A percentile compares a stretch with the other conserved stretches of the same genome.
Conservation (phyloP, 129 eudicot species). For the Artemisia annua region DNA sequence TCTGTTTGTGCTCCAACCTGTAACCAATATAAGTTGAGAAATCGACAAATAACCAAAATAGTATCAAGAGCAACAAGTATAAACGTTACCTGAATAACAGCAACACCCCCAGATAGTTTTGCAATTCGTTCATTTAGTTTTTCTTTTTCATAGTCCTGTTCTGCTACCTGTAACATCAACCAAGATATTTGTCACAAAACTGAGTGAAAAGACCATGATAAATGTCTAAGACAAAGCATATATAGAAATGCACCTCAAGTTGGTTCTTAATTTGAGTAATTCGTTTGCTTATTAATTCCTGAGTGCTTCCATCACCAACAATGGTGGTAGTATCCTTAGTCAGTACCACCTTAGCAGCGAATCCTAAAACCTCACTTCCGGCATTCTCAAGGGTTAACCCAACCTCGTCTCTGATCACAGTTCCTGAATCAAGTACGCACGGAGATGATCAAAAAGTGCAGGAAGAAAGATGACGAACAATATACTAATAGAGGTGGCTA, state of each 20-base stretch:
- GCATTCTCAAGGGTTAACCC: conserved; percentile 53
- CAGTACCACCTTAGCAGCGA: conserved; percentile 57
- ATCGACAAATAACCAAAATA: neutral
- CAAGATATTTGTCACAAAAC: conserved; percentile 1
- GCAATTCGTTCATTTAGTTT: conserved; percentile 65
- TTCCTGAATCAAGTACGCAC: conserved; percentile 25
- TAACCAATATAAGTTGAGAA: neutral
- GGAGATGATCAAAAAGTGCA: neutral
- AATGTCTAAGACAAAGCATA: neutral
- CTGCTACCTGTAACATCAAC: conserved; percentile 44
- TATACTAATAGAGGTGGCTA: neutral
- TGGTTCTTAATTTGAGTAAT: conserved; percentile 50
- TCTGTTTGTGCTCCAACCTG: conserved; percentile 80
- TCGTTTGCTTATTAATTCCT: conserved; percentile 43
- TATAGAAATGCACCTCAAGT: conserved; percentile 40
- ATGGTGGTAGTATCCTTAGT: conserved; percentile 54
- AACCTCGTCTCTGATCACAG: conserved; percentile 58
- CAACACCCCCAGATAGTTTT: conserved; percentile 64
- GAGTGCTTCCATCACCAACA: conserved; percentile 66
- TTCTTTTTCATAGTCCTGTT: conserved; percentile 48
- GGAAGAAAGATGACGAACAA: too few species aligned
- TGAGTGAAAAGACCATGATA: neutral
- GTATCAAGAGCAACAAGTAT: neutral
- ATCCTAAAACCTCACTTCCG: conserved; percentile 51
- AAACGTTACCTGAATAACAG: conserved; percentile 47